Base-by-base conservation (phyloP, 192 early-diverging fungal species). In the Podila epigama region DNA sequence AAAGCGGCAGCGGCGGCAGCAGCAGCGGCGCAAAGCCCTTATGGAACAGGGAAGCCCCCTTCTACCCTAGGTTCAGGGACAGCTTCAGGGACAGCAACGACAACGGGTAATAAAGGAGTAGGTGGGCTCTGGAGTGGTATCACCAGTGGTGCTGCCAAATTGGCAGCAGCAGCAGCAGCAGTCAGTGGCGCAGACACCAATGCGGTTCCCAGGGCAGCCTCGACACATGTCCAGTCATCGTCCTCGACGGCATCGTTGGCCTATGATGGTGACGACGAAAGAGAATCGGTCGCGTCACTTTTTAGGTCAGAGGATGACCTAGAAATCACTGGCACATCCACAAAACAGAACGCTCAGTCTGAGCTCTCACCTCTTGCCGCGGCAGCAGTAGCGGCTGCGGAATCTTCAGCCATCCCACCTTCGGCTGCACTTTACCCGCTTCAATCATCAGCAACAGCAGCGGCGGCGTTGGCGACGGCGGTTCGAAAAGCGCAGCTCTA, bases 71-170 rank as follows among this genome's bases (percentile, higher is more conserved):
- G 28, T 25, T 51, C 73, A 51, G 66, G 66, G 16, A n/a, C n/a
- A n/a, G n/a, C n/a, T n/a, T n/a, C n/a, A n/a, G n/a, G n/a, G n/a
- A n/a, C n/a, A n/a, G n/a, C n/a, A n/a, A n/a, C n/a, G n/a, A n/a
- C n/a, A n/a, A n/a, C n/a, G n/a, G n/a, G n/a, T n/a, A n/a, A n/a
- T n/a, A 69, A 50, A 52, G 64, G 70, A 20, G 70, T 75, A 16
- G 64, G 70, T 11, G 70, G 73, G 39, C 48, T 77, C 25, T 77
- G 65, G 73, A 77, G 66, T 41, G 62, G 62, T 13, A 33, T 72
- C 22, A 54, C 70, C 5, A 70, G 70, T 51, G 54, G 69, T 10
- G 67, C 67, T 1, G 67, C 67, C 50, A 75, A 72, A 28, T 60
- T 72, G 15, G 62, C 70, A 4, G 65, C 70, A 37, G 50, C 71